Evolutionary conservation across 306 rosid species (phyloP), one percentile per base, ranked within the genome.

Genomic region (Dalbergia oliveri): DNA sequence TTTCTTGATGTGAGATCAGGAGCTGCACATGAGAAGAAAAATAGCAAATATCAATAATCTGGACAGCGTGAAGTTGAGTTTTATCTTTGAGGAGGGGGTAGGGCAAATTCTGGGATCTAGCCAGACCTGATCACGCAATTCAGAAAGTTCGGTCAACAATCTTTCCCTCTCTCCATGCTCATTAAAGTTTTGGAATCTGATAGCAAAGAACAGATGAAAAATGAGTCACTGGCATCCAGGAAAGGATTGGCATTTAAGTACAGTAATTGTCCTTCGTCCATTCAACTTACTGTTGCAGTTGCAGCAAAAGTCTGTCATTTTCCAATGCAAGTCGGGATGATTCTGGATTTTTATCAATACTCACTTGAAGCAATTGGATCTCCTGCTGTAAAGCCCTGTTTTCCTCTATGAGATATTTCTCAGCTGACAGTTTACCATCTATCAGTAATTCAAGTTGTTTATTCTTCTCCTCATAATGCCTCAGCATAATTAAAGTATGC

Each of bases 81-180:
- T 83, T 61, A 77, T 61, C 35, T 44, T 77, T 51, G 15, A 53
- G 21, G 21, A 74, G 69, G 73, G 44, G 50, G 68, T 50, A 44
- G 56, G 45, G 69, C 18, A 79, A 67, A 39, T 62, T 56, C 31
- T 11, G 65, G 72, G 65, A 53, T 76, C 69, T 50, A 60, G 33
- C 69, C 19, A 76, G 60, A 94, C 99, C 95, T 90, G 93, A 69
- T 93, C 90, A 19, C 91, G 94, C 72, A 95, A 81, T 79, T 93
- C 92, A 81, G 95, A 81, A 81, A 88, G 83, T 87, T 95, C 98
- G 78, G 86, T 72, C 82, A 88, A 69, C 87, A 95, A 83, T 59
- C 83, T 86, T 88, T 95, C 97, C 69, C 90, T 88, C 83, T 92
- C 99, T 75, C 98, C 98, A 37, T 84, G 87, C 80, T 89, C 92